Evolutionary conservation across 2,329 filamentous ascomycete species (phyloP).

Genomic region (Talaromyces marneffei): DNA sequence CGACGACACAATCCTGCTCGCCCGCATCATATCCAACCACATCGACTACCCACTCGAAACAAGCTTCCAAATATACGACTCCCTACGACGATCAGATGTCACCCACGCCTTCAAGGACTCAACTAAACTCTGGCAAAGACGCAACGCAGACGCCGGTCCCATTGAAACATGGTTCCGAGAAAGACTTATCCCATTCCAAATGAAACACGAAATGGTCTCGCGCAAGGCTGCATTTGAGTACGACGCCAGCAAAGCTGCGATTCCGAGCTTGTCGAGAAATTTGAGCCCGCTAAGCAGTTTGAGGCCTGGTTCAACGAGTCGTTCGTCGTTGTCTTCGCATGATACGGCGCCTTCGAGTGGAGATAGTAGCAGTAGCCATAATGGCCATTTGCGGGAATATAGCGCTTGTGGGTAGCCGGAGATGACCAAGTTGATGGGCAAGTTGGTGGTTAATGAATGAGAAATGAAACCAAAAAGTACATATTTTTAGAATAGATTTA

Average conservation of each 20-base stretch:
- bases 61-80: constrained; percentile 36
- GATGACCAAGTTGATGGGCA: neutral
- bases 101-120: constrained; percentile 37
- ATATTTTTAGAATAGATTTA: neutral
- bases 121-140: constrained; percentile 32
- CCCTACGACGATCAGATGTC: constrained; percentile 33
- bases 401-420: neutral
- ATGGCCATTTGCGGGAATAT: neutral
- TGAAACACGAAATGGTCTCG: constrained; percentile 24
- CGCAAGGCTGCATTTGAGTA: constrained; percentile 32
- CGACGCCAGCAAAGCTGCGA: constrained; percentile 30
- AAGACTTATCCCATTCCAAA: constrained; percentile 32
- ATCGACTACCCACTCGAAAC: constrained; percentile 27
- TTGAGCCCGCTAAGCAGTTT: neutral
- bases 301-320: constrained; percentile 1
- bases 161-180: constrained; percentile 34
- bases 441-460: neutral
- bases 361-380: neutral
- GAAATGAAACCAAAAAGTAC: neutral
- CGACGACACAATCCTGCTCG: constrained; percentile 42
- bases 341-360: neutral
- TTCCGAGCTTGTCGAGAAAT: constrained; percentile 20
- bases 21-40: constrained; percentile 33
- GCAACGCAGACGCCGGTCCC: constrained; percentile 34
- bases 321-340: neutral